Evolutionary conservation across 805 yeast genomes (phyloP), one percentile per base, ranked within the genome.

Genomic region (Monosporozyma siamensis): DNA sequence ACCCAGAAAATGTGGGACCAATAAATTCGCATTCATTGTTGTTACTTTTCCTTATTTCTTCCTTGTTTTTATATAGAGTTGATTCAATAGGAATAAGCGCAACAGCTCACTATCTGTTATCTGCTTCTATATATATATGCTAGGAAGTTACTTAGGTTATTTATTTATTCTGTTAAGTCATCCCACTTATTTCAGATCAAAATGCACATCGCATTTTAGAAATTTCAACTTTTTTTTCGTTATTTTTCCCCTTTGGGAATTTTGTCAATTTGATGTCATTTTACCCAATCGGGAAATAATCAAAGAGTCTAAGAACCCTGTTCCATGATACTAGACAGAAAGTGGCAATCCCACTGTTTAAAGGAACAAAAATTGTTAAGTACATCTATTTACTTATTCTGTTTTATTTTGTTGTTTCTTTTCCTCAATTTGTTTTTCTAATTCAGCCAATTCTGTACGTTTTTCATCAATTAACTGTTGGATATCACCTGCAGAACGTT

Each of bases 401-500:
- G 42, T 43, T 10, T 47, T 27, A n/a, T 34, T 34, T 17, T 10
- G 12, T 8, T 37, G 17, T 17, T 39, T 39, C 25, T 30, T 31
- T 26, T 31, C 15, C 12, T 31, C 42, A 5, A 74, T 48, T 40
- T 68, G 63, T 15, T 46, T 49, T 44, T 75, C 75, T 29, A 78
- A 55, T 17, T 54, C 55, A 36, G 48, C 56, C 7, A 78, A 69
- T 49, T 72, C 77, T 15, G 54, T 60, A 48, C 71, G 75, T 46
- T 74, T 80, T 29, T 56, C 56, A 4, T 49, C 58, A 1, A 77
- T 71, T 40, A 69, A 47, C 30, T 66, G 71, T 20, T 65, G 66
- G 7, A 67, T 63, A 6, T 51, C 50, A 25, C 47, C 44, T 3
- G 53, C 47, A 10, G 52, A 42, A 4, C 42, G 40, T 6, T 51